Evolutionary conservation across 1,139 yeast genomes (phyloP), one percentile per base, ranked within the genome.

Genomic region (Magnusiomyces fungicola): DNA sequence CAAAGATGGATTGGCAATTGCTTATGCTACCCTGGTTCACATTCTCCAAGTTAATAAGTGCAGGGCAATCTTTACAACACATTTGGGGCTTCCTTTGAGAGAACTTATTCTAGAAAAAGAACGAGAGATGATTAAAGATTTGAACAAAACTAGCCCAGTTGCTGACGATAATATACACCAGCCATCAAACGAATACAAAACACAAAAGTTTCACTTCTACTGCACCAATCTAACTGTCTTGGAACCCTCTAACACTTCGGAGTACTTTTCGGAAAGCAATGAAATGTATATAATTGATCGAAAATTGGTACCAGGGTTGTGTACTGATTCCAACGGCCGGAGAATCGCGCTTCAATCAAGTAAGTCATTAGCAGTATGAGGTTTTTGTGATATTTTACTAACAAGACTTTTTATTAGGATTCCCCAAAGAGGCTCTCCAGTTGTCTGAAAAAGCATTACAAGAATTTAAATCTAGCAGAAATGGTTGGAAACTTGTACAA

Each of bases 61-160:
- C 57, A 74, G 95, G 22, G 78, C 94, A 0, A 69, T 92, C 16
- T 92, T 92, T 71, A 97, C 98, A 1, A 92, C 98, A 0, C 98
- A 92, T 70, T 92, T 83, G 66, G 97, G 95, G 0, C 68, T 69
- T 1, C 96, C 88, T 57, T 63, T 89, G 10, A 65, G 75, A 18
- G 58, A 66, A 0, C 59, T 80, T 2, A 65, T 78, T 9, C 57
- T 54, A 2, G 49, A 53, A 45, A 56, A 58, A 44, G 56, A 50
- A 14, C 57, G n/a, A n/a, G n/a, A n/a, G n/a, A n/a, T n/a, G n/a
- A n/a, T n/a, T n/a, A 27, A 14, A 9, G 71, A 22, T 64, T 64
- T 43, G 67, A 63, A 19, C 64, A 58, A 41, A 48, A 27, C 30
- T 6, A 24, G 30, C 36, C 18, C 40, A 6, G 36, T 38, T 27